These are phyloP conservation scores for Rhododendron vialii DNA, from an alignment of 148 eudicot species.

Conservation along the genomic window DNA sequence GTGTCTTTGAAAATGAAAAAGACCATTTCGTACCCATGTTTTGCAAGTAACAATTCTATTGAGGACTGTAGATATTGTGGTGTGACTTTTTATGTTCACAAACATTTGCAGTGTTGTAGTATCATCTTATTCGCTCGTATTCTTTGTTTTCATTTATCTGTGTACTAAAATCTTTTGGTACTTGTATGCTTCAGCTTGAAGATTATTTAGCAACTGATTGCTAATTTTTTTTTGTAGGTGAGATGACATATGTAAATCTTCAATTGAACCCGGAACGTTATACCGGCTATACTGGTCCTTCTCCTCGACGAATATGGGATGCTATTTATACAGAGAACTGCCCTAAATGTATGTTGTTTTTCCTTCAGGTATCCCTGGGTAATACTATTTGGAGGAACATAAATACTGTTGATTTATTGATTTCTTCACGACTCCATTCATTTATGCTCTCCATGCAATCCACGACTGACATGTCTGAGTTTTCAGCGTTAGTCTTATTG, in stretches of 20 bases:
- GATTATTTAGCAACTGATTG: not conserved
- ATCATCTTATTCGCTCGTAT: not conserved
- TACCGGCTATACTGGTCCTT: constrained; percentile 43
- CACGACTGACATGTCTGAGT: not conserved
- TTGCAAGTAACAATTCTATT: not conserved
- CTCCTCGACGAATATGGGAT: constrained; percentile 49
- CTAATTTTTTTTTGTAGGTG: constrained; percentile 20
- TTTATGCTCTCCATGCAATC: not conserved
- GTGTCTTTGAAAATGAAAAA: not conserved
- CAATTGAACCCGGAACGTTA: constrained; percentile 42
- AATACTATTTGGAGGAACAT: not conserved
- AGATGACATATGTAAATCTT: constrained; percentile 47
- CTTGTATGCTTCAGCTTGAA: not conserved
- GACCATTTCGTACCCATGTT: not conserved
- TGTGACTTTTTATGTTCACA: not conserved
- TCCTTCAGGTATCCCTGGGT: constrained; percentile 4
- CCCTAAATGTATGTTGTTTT: constrained; percentile 31
- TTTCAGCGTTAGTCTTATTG: not conserved
- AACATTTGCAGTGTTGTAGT: not conserved
- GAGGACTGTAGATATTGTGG: not conserved
- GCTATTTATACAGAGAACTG: constrained; percentile 43
- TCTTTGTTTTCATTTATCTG: not conserved
- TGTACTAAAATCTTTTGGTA: not conserved
- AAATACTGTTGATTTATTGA: not conserved
- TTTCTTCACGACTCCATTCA: not conserved